Evolutionary conservation across 2,329 filamentous ascomycete species (phyloP), one percentile per base, ranked within the genome.

Genomic region (Cucurbitaria berberidis): DNA sequence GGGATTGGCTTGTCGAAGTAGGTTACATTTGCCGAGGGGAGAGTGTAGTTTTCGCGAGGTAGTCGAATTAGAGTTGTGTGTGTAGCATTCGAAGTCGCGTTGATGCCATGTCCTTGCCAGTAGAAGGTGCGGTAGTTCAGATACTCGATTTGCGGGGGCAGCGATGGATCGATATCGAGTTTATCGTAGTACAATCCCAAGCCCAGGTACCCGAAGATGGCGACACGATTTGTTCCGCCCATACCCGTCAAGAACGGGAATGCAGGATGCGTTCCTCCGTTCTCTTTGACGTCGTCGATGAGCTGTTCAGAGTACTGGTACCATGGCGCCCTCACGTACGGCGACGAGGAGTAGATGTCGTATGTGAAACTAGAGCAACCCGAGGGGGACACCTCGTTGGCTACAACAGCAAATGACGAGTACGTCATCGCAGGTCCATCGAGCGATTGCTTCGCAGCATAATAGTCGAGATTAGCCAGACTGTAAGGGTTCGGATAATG

Each of bases 381-480:
- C 2, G 86, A 87, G 1, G 82, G 83, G 1, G 85, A 86, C 10
- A 89, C 78, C 42, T 84, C 80, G 51, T 86, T 88, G 13, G 87
- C 86, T 26, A 86, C 84, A 42, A 89, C 83, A 41, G 84, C 84
- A 71, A 89, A 89, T 9, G 88, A 84, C 9, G 85, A 85, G 70
- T 88, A 90, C 1, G 88, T 90, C 88, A 90, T 90, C 3, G 84
- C 88, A 1, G 88, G 88, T 0, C 88, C 88, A 59, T 89, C 81
- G 1, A 82, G 76, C 1, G 86, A 88, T 71, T 90, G 87, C 48
- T 86, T 87, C 39, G 84, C 84, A 4, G 88, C 86, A 63, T 90
- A 89, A 64, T 89, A 90, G 61, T 89, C 85, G 18, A 89, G 73
- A 59, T 89, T 84, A 26, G 76, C 79, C 41, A 84, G 69, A 13